phyloP scores from a whole-genome alignment of 768 basidiomycete species.

The Russula brevipes region DNA sequence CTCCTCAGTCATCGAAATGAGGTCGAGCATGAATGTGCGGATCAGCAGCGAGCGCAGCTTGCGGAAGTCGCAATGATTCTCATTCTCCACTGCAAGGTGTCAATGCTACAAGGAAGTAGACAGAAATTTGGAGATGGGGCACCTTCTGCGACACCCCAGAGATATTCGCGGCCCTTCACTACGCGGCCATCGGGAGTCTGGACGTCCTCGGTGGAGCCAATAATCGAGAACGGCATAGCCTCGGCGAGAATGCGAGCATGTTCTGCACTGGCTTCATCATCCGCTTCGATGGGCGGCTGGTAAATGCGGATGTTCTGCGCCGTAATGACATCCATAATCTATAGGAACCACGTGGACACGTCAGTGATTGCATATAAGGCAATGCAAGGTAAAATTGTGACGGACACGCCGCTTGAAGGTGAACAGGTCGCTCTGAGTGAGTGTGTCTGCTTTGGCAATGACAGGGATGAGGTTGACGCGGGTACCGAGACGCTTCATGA shows the following conservation, averaged over 20 bases:
- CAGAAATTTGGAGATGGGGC: constrained; percentile 24
- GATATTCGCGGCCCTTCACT: constrained; percentile 97
- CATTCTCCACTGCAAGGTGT: constrained; percentile 77
- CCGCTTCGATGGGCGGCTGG: constrained; percentile 84
- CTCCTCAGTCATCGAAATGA: constrained; percentile 95
- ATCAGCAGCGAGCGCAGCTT: constrained; percentile 93
- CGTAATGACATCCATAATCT: constrained; percentile 85
- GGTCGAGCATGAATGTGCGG: constrained; percentile 97
- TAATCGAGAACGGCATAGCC: constrained; percentile 98
- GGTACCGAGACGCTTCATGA: constrained; percentile 98
- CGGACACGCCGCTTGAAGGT: constrained; percentile 89
- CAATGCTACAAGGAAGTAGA: background rate
- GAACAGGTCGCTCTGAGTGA: constrained; percentile 88
- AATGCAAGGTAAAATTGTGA: constrained; percentile 25
- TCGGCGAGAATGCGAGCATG: constrained; percentile 82
- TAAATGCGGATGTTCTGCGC: constrained; percentile 96
- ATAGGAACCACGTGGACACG: constrained; percentile 1
- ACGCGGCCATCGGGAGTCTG: constrained; percentile 82
- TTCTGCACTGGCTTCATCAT: constrained; percentile 81
- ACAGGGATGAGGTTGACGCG: constrained; percentile 98
- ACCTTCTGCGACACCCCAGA: constrained; percentile 99
- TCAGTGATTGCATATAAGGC: constrained; percentile 14
- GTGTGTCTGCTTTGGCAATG: constrained; percentile 94
- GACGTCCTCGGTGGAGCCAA: constrained; percentile 94
- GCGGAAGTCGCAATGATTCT: constrained; percentile 99